Evolutionary conservation across 2,329 filamentous ascomycete genomes (phyloP).

Genomic region (Pyrenochaeta sp.): DNA sequence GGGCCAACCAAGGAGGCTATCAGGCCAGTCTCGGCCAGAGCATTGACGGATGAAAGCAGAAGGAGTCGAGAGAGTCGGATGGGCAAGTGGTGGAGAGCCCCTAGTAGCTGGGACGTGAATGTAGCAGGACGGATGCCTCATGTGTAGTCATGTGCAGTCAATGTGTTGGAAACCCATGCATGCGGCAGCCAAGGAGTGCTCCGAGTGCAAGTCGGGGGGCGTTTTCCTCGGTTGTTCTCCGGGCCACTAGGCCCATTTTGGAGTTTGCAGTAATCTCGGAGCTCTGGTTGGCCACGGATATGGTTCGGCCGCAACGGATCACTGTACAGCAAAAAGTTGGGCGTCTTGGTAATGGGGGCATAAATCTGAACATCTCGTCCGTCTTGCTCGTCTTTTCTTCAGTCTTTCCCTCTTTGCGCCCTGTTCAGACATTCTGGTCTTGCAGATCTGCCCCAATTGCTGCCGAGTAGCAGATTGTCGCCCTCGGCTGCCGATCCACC

Average conservation of each 20-base stretch:
- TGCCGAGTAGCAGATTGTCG: constrained; percentile 4
- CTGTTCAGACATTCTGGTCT: too few relatives aligned
- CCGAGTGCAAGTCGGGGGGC: too few relatives aligned
- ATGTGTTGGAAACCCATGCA: too few relatives aligned
- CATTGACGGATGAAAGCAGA: constrained; percentile 3
- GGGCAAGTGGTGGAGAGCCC: constrained; percentile 21
- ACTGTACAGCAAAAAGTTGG: too few relatives aligned
- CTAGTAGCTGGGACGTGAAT: constrained; percentile 19
- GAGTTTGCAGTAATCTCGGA: constrained; percentile 14
- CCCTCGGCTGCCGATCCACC: constrained; percentile 16
- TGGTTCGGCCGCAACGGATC: constrained; percentile 7
- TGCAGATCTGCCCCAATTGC: neutral
- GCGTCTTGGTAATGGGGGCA: too few relatives aligned
- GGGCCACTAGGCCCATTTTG: constrained; percentile 7
- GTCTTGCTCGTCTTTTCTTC: neutral
- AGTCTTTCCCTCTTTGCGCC: neutral
- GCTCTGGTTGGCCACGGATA: constrained; percentile 17
- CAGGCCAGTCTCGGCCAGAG: neutral
- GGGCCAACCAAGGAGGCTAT: neutral
- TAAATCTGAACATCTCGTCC: neutral
- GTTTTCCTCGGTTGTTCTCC: neutral
- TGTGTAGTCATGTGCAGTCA: too few relatives aligned
- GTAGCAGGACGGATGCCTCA: neutral
- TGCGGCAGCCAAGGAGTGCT: too few relatives aligned
- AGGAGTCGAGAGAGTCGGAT: constrained; percentile 3